Percentiles rank a stretch among this genome's conserved stretches.
Conservation (phyloP, 768 basidiomycete genomes). For the Paxillus ammoniavirescens region DNA sequence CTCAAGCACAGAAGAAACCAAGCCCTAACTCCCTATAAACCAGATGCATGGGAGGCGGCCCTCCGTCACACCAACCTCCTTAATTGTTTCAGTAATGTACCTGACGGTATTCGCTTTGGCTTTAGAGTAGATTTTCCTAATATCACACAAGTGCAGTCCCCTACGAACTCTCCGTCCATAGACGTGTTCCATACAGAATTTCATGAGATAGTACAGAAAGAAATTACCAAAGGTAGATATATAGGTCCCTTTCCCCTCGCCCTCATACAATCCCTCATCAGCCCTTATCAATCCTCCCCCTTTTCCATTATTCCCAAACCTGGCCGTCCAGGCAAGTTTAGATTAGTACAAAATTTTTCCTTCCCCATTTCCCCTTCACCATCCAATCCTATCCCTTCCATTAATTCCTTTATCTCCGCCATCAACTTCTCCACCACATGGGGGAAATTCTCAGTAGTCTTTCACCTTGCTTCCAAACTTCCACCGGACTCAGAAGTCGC, state of each 20-base stretch:
- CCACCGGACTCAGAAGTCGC: too few species aligned
- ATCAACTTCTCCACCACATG: too few species aligned
- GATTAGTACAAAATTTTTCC: conserved; percentile 19
- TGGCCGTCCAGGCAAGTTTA: conserved; percentile 9
- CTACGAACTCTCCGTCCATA: conserved; percentile 1
- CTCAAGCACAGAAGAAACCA: conserved; percentile 2
- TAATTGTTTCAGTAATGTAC: not conserved
- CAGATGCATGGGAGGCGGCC: not conserved
- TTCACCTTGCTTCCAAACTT: too few species aligned
- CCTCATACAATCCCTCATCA: conserved; percentile 4
- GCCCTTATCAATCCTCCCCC: conserved; percentile 20
- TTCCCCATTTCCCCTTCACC: not conserved
- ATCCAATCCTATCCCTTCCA: not conserved
- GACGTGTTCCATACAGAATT: not conserved
- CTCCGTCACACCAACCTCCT: not conserved
- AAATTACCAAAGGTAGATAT: conserved; percentile 13
- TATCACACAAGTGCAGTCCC: not conserved
- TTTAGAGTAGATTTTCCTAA: conserved; percentile 6
- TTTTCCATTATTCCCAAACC: conserved; percentile 21
- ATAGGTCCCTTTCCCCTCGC: conserved; percentile 8
- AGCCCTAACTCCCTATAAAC: conserved; percentile 4
- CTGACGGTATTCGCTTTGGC: not conserved
- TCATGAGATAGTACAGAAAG: not conserved
- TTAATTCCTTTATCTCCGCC: not conserved
- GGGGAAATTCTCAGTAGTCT: too few species aligned